Conservation (phyloP, 1,284 basidiomycete genomes). For the Trichosporon coremiiforme region DNA sequence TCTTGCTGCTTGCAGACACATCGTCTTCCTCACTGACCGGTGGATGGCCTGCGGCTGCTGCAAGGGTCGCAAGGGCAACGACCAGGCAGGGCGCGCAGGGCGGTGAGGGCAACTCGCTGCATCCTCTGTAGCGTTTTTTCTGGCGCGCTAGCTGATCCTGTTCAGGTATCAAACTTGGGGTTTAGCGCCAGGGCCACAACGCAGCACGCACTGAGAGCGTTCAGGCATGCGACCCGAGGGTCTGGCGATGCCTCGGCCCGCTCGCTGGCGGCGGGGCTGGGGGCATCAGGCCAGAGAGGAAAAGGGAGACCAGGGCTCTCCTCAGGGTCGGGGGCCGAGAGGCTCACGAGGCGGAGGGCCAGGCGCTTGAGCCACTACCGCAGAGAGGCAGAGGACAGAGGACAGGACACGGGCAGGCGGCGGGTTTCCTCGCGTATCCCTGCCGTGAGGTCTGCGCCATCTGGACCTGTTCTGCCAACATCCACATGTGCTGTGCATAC, state of each 20-base stretch:
- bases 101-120: neutral
- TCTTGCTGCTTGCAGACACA: neutral
- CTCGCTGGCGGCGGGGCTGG: neutral
- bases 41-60: neutral
- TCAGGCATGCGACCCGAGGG: neutral
- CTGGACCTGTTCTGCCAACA: neutral
- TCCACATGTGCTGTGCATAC: neutral
- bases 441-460: neutral
- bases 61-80: neutral
- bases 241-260: neutral
- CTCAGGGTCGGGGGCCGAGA: neutral
- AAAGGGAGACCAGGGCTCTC: neutral
- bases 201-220: neutral
- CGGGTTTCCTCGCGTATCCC: neutral
- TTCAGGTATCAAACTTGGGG: neutral
- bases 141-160: neutral
- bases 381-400: no score
- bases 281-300: neutral
- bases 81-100: no score
- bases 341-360: neutral
- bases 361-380: neutral
- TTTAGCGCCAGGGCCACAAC: conserved; percentile 4
- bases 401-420: neutral
- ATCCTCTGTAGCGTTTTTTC: neutral
- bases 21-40: no score